Evolutionary conservation across 371 early-diverging fungal species (phyloP).

Genomic region (Mycotypha africana): DNA sequence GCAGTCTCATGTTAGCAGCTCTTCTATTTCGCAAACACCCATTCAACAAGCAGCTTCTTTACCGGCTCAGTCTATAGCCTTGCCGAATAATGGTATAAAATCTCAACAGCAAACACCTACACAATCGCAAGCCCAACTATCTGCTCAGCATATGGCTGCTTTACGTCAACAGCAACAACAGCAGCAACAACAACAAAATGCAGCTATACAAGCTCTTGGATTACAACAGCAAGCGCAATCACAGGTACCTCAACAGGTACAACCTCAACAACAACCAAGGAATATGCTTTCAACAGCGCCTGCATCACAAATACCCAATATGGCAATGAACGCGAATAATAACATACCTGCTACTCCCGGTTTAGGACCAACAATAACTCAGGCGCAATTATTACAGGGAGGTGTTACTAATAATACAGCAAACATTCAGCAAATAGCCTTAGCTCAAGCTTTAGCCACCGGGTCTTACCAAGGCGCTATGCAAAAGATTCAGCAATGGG

Average conservation of each 20-base stretch:
- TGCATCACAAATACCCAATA: constrained; percentile 21
- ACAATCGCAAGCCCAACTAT: constrained; percentile 18
- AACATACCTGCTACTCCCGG: background rate
- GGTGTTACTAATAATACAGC: constrained; percentile 5
- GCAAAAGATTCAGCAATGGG: constrained; percentile 31
- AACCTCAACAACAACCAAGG: no score
- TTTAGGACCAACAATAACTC: no score
- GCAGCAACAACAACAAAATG: constrained; percentile 19
- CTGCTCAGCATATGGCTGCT: constrained; percentile 20
- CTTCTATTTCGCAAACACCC: constrained; percentile 19
- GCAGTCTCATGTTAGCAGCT: constrained; percentile 29
- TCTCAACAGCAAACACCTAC: constrained; percentile 23
- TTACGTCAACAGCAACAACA: constrained; percentile 25
- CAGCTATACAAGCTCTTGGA: constrained; percentile 13
- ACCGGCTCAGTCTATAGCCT: constrained; percentile 16
- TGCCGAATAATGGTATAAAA: constrained; percentile 14
- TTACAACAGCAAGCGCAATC: constrained; percentile 8
- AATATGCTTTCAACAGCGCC: constrained; percentile 18
- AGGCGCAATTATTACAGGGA: background rate
- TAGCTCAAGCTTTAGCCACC: constrained; percentile 15
- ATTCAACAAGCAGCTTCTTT: constrained; percentile 16
- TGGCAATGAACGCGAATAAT: background rate
- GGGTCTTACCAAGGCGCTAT: constrained; percentile 16
- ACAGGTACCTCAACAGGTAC: no score
- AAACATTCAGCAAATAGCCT: constrained; percentile 16